Conservation (phyloP, 768 basidiomycete genomes). For the Candolleomyces aberdarensis region DNA sequence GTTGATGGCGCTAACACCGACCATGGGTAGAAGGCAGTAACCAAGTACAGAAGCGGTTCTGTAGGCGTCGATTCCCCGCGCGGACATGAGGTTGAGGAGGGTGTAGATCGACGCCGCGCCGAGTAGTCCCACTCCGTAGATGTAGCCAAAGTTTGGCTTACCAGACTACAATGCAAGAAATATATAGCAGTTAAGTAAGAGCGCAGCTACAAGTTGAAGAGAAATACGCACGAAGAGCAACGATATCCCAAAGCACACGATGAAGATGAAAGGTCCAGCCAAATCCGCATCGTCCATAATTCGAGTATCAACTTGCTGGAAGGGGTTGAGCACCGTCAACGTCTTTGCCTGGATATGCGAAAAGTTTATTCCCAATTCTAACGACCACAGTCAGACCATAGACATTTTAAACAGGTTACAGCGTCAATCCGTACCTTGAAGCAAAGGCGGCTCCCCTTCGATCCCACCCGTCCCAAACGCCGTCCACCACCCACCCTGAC, state of each 20-base stretch:
- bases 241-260: constrained; percentile 91
- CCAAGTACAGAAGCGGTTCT: constrained; percentile 93
- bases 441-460: constrained; percentile 92
- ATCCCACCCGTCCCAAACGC: constrained; percentile 95
- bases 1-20: constrained; percentile 86
- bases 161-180: constrained; percentile 64
- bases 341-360: constrained; percentile 93
- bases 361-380: constrained; percentile 98
- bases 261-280: constrained; percentile 93
- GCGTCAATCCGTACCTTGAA: constrained; percentile 64
- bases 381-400: background rate
- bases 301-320: constrained; percentile 75
- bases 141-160: constrained; percentile 97
- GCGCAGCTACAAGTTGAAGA: background rate
- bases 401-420: background rate
- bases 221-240: constrained; percentile 76
- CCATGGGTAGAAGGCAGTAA: constrained; percentile 96
- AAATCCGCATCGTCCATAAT: constrained; percentile 99
- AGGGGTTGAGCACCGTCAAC: constrained; percentile 91
- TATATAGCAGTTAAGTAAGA: too few relatives aligned
- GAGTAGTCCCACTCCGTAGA: constrained; percentile 96
- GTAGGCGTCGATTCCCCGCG: constrained; percentile 92
- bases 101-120: constrained; percentile 91
- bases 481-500: constrained; percentile 84
- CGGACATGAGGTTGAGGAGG: constrained; percentile 96